A percentile compares a stretch with the other conserved stretches of the same genome.
These are phyloP conservation scores for Sisymbrium altissimum DNA, from an alignment of 345 rosid species.

Conservation along the genomic window DNA sequence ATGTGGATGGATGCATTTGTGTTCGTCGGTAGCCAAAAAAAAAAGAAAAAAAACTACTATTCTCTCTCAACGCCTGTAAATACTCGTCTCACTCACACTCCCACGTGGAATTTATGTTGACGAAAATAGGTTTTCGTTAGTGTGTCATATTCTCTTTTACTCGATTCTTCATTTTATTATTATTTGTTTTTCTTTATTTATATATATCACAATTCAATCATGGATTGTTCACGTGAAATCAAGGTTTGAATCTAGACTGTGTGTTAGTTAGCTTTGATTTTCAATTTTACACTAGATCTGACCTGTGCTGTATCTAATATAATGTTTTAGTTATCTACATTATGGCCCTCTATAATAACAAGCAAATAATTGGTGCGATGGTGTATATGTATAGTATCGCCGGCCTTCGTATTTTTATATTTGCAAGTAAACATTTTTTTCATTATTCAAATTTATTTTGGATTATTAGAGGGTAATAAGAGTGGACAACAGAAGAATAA, in stretches of 20 bases:
- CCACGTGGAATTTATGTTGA: slow-evolving; percentile 9
- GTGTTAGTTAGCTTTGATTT: neutral
- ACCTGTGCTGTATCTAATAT: neutral
- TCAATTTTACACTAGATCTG: neutral
- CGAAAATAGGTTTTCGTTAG: neutral
- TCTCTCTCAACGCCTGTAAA: neutral
- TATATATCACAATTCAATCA: neutral
- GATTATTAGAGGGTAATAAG: neutral
- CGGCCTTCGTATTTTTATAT: no score
- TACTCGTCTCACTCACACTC: neutral
- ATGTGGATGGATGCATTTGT: neutral
- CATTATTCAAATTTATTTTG: neutral
- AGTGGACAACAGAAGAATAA: no score
- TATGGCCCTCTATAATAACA: no score
- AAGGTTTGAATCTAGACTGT: neutral
- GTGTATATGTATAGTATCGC: no score
- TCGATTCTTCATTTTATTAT: slow-evolving; percentile 7
- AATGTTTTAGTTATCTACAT: no score
- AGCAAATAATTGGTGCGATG: no score
- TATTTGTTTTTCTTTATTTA: neutral
- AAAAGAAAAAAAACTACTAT: neutral
- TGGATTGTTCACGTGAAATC: slow-evolving; percentile 10
- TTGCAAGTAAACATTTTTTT: no score
- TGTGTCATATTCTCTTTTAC: neutral
- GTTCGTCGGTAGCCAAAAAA: neutral